Percentiles rank a stretch among this genome's conserved stretches.
Evolutionary conservation across 306 rosid species (phyloP).

Genomic region (Malus asiatica): DNA sequence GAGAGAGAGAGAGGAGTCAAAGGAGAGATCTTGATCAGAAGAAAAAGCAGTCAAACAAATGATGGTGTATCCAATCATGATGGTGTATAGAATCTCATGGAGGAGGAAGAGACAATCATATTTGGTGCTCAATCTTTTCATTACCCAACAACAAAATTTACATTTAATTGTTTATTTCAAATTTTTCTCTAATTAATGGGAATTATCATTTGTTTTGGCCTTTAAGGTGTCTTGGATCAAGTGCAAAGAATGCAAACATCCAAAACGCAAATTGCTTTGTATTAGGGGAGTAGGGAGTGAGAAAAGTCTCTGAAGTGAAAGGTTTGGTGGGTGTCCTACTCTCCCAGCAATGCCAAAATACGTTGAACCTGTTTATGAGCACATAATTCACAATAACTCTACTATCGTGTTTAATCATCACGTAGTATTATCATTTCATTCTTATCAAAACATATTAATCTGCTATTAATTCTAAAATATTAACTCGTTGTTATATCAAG

Average conservation of each 20-base stretch:
- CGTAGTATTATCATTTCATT: no score
- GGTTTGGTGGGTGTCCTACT: constrained; percentile 60
- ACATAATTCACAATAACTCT: not conserved
- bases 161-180: not conserved
- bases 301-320: constrained; percentile 3
- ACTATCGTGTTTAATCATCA: no score
- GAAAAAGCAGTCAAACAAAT: constrained; percentile 80
- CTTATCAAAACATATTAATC: no score
- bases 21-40: constrained; percentile 37
- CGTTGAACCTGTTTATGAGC: constrained; percentile 18
- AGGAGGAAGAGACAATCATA: constrained; percentile 39
- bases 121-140: constrained; percentile 22
- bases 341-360: constrained; percentile 39
- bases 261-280: constrained; percentile 47
- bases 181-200: constrained; percentile 3
- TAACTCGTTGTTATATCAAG: not conserved
- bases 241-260: constrained; percentile 43
- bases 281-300: constrained; percentile 8
- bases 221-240: constrained; percentile 43
- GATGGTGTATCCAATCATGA: constrained; percentile 56
- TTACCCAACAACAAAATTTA: not conserved
- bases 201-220: constrained; percentile 1
- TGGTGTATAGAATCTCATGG: constrained; percentile 45
- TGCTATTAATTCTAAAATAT: no score
- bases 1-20: constrained; percentile 35